Evolutionary conservation across 2,329 filamentous ascomycete genomes (phyloP).

Genomic region (Claviceps sp.): DNA sequence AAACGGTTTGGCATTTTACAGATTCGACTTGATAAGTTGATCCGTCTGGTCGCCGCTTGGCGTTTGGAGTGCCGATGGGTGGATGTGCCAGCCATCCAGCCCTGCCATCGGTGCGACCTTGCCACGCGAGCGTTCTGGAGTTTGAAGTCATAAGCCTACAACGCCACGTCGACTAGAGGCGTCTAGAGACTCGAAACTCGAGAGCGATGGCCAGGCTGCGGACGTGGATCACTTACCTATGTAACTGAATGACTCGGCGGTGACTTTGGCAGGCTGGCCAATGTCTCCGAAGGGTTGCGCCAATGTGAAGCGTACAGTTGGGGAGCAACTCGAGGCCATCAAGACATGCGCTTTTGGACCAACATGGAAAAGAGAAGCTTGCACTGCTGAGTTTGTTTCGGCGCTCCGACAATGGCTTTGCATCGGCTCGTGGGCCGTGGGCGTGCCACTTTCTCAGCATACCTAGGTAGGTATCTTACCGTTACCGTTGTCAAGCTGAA

Average conservation of each 20-base stretch:
- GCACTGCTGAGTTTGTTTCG: too few species aligned
- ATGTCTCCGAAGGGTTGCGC: neutral
- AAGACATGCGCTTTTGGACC: too few species aligned
- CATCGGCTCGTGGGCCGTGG: too few species aligned
- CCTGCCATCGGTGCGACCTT: conserved; percentile 5
- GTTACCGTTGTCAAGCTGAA: too few species aligned
- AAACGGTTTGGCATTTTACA: neutral
- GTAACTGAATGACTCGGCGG: too few species aligned
- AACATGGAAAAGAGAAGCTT: too few species aligned
- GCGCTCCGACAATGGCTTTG: too few species aligned
- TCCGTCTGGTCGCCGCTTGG: neutral
- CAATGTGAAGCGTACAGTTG: neutral
- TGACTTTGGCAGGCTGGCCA: neutral
- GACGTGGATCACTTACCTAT: neutral
- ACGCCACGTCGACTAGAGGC: conserved; percentile 6
- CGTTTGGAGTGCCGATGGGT: neutral
- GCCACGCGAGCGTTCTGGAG: conserved; percentile 7
- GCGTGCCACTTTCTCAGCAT: too few species aligned
- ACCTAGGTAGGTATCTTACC: too few species aligned
- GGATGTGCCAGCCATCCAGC: neutral
- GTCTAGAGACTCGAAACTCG: too few species aligned
- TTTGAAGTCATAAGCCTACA: conserved; percentile 7
- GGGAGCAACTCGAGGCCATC: too few species aligned
- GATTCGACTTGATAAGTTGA: neutral
- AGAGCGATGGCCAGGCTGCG: neutral